phyloP scores from a whole-genome alignment of 2,329 filamentous ascomycete species.

The Venturia carpophila region DNA sequence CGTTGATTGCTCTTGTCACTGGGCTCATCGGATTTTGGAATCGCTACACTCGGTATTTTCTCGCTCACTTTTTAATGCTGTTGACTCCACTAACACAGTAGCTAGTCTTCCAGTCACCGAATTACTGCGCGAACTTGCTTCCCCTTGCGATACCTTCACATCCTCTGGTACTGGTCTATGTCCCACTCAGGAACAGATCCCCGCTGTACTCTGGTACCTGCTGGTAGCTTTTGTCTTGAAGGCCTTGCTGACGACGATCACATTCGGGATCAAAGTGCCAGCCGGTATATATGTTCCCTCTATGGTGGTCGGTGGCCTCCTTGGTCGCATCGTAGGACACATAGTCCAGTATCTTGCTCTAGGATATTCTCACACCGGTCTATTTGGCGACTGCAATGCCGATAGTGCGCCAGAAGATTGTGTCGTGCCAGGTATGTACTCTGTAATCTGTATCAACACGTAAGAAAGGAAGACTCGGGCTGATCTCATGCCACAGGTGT shows the following conservation, averaged over 20 bases:
- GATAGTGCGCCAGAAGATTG: slow-evolving; percentile 65
- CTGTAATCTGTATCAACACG: neutral
- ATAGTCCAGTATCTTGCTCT: slow-evolving; percentile 74
- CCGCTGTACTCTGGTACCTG: slow-evolving; percentile 63
- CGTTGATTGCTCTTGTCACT: slow-evolving; percentile 78
- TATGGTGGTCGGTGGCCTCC: slow-evolving; percentile 93
- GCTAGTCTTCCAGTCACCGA: slow-evolving; percentile 77
- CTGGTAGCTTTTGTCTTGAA: slow-evolving; percentile 81
- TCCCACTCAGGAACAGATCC: slow-evolving; percentile 68
- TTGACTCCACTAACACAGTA: neutral
- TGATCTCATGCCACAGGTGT: neutral
- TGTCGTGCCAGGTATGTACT: slow-evolving; percentile 76
- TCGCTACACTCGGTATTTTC: slow-evolving; percentile 51
- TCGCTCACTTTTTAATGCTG: neutral
- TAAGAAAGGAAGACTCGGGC: neutral
- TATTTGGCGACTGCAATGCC: slow-evolving; percentile 69
- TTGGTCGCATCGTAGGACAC: slow-evolving; percentile 84
- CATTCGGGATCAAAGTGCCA: slow-evolving; percentile 93
- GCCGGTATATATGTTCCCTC: slow-evolving; percentile 97
- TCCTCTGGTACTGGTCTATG: slow-evolving; percentile 69
- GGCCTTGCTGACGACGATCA: slow-evolving; percentile 76
- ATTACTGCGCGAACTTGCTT: slow-evolving; percentile 80
- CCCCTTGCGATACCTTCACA: slow-evolving; percentile 69
- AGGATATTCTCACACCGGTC: slow-evolving; percentile 58
- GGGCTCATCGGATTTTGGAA: slow-evolving; percentile 92